Base-by-base conservation (phyloP, 768 basidiomycete species). In the Boletus sp. region DNA sequence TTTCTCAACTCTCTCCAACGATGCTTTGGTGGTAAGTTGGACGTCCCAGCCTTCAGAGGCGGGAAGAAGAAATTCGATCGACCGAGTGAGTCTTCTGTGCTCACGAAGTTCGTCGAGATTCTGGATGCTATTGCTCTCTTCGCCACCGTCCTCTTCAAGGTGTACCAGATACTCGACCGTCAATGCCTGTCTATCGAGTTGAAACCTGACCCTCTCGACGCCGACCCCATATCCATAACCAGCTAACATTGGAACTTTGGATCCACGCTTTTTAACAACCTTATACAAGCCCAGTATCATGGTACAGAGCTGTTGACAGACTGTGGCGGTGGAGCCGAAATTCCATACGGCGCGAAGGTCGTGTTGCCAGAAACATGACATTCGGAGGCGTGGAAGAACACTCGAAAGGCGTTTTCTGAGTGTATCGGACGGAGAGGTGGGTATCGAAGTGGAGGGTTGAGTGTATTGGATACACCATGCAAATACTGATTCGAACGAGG, bases 281-380 rank as follows among this genome's bases (percentile, higher is more conserved):
- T 93, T 91, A 66, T 90, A 79, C 44, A 96, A 75, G 28, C 92
- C 90, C 7, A 92, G 72, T 17, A 87, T 79, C 83, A 96, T 92
- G 6, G 89, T 85, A n/a, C 87, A 87, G 2, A 98, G 80, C 62
- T 96, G 92, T 61, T 92, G 90, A 9, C 83, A 80, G 10, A 93
- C 65, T 32, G 83, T 79, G 15, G 83, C 76, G 1, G 83, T 78
- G 0, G 86, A 81, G 7, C 85, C 86, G 50, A 94, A 80, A 39
- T 85, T 90, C 92, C 93, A 96, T 39, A 92, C 70, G 0, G 92
- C 83, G 60, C 90, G 89, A 30, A 96, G 82, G 75, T 97, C 92
- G 70, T 96, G 94, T 68, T 95, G 92, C 91, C 92, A 96, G 68
- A 96, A 94, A 67, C 92, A 95, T 2, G 91, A 94, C 59, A 95